These are phyloP conservation scores for Primulina eburnea DNA, from an alignment of 257 asterid genomes.

Conservation along the genomic window DNA sequence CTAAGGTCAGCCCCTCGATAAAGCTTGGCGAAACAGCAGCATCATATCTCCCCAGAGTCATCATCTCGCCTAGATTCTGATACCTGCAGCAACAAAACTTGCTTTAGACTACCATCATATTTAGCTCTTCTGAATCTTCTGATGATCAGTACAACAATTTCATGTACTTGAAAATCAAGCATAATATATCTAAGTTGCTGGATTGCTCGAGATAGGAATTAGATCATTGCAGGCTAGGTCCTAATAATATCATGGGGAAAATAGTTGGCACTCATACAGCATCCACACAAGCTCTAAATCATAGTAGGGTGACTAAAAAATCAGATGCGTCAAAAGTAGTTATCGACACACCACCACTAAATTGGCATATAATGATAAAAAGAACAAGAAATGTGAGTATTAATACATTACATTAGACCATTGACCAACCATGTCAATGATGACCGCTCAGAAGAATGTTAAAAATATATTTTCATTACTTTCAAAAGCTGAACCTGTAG, in stretches of 20 bases:
- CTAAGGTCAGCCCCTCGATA: conserved; percentile 75
- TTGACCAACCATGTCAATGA: background rate
- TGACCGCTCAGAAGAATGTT: background rate
- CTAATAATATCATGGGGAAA: background rate
- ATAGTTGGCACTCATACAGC: background rate
- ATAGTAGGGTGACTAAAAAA: background rate
- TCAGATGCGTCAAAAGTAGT: background rate
- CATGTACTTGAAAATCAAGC: background rate
- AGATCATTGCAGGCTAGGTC: background rate
- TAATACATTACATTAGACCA: background rate
- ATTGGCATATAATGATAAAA: background rate
- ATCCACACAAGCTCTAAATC: background rate
- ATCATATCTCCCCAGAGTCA: conserved; percentile 87
- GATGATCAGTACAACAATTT: background rate
- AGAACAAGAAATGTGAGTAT: background rate
- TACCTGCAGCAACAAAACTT: conserved; percentile 46
- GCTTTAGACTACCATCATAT: conserved; percentile 12
- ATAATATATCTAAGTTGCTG: background rate
- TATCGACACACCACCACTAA: background rate
- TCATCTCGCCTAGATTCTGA: conserved; percentile 96
- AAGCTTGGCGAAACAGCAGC: conserved; percentile 88
- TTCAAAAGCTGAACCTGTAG: background rate
- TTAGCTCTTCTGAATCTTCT: background rate
- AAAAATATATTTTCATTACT: background rate
- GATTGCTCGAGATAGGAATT: background rate